Evolutionary conservation across 768 basidiomycete genomes (phyloP), one percentile per base, ranked within the genome.

Genomic region (Crassisporium funariophilum): DNA sequence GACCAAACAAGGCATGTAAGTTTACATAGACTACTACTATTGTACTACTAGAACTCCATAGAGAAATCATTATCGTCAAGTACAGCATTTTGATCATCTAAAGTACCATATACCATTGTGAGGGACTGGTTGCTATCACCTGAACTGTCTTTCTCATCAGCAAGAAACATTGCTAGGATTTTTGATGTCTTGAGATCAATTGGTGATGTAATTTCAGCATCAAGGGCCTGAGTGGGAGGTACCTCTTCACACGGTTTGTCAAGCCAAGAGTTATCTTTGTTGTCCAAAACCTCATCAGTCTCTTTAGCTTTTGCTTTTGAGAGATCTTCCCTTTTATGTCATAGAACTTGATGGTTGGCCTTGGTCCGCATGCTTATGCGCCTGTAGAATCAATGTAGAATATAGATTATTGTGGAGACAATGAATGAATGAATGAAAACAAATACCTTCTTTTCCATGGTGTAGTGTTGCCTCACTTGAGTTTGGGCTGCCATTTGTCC

Each of bases 401-500:
- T 29, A 29, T 29, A 13, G 38, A 24, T 15, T 10, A 16, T n/a
- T 10, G 19, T 22, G 5, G 11, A 23, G 23, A 23, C 13, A 35
- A 13, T 29, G 13, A 16, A 44, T 34, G 24, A 21, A 17, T 17
- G 20, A n/a, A 23, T 21, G 13, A 19, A 2, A 4, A 25, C 13
- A 38, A 21, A 27, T 23, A 56, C 56, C 46, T 56, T 60, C 6
- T 23, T 33, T 35, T 55, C 46, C 4, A 43, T 56, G 23, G 42
- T 35, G 46, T 63, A 59, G 36, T 37, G 56, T n/a, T 63, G 60
- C 13, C 52, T 12, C n/a, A 63, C 49, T 45, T 56, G 55, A 10
- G 56, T 59, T 41, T 50, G 55, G 1, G 41, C 29, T 3, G 46
- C 35, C 41, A 48, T 47, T 35, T 53, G 46, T 8, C 19, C 17